Conservation (phyloP, 495 filamentous ascomycete genomes). For the Penicillium malachiteum region DNA sequence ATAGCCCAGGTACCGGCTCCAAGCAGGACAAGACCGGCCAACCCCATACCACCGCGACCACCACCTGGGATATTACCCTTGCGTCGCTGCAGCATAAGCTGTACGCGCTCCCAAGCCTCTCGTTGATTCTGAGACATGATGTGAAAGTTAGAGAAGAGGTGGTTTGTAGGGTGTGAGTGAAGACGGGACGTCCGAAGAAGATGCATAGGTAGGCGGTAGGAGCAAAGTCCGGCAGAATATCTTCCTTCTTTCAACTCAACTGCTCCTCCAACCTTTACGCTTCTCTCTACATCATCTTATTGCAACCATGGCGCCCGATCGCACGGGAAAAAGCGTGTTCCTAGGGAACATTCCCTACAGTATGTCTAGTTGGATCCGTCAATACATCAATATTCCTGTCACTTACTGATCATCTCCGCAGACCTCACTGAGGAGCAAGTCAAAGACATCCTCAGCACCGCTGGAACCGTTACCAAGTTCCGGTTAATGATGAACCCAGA, state of each 20-base stretch:
- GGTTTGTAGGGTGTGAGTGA: slow-evolving; percentile 19
- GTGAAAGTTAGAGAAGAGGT: slow-evolving; percentile 19
- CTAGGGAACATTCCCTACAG: slow-evolving; percentile 80
- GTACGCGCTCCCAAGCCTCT: slow-evolving; percentile 64
- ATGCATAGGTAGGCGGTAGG: slow-evolving; percentile 18
- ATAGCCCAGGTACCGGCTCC: slow-evolving; percentile 63
- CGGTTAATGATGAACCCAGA: slow-evolving; percentile 94
- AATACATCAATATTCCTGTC: background rate
- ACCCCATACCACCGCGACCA: slow-evolving; percentile 43
- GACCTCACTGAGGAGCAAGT: slow-evolving; percentile 95
- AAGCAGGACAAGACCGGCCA: slow-evolving; percentile 53
- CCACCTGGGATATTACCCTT: slow-evolving; percentile 46
- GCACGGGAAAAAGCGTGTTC: slow-evolving; percentile 67
- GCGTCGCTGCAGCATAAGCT: slow-evolving; percentile 58
- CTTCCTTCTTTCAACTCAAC: slow-evolving; percentile 1
- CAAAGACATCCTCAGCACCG: slow-evolving; percentile 81
- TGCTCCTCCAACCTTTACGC: slow-evolving; percentile 10
- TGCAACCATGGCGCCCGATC: slow-evolving; percentile 55
- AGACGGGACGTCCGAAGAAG: slow-evolving; percentile 27
- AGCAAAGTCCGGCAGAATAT: slow-evolving; percentile 29
- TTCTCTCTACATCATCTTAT: slow-evolving; percentile 6
- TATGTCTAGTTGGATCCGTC: slow-evolving; percentile 10
- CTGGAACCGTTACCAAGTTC: slow-evolving; percentile 88
- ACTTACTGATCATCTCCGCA: slow-evolving; percentile 32
- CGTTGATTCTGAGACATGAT: slow-evolving; percentile 59